Base-by-base conservation (phyloP, 1,139 yeast genomes). In the Suhomyces panamericanus region DNA sequence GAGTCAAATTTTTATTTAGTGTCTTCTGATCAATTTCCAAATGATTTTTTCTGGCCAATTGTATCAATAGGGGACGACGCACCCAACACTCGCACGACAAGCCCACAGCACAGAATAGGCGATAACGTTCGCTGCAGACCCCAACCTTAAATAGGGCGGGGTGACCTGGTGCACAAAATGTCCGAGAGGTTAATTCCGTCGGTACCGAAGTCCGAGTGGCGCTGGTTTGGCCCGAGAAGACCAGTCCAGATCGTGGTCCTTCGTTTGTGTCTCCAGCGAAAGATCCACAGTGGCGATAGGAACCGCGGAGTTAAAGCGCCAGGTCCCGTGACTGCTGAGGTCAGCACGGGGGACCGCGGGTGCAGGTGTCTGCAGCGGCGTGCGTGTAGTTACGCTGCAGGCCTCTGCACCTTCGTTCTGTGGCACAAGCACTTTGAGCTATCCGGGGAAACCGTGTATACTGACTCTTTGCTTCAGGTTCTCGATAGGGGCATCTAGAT, bases 11-110 rank as follows among this genome's bases (percentile, higher is more conserved):
- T 37, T 35, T 39, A 32, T 43, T 46, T 43, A 49, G 42, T 39
- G 54, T 51, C 55, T 48, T 50, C 48, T 38, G 55, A 51, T 49
- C 55, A 50, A 42, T 51, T 51, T 49, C 55, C 55, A 42, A 45
- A 49, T 39, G 51, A 39, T 49, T 50, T 43, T 36, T 39, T 31
- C 45, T 24, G 36, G 29, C 36, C 36, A 34, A 34, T 34, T n/a
- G 24, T 26, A 27, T 27, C 41, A 39, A 41, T 35, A 42, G 41
- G 41, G 42, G 28, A 36, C 15, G 15, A 20, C 5, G 24, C 24
- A 20, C 24, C 24, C 24, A 20, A 26, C 26, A 30, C 38, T 38
- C 44, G 41, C 44, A 44, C 39, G 38, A 36, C 33, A 38, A 24
- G 10, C 22, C 4, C 11, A 20, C 9, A 7, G 9, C 24, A 26